Conservation (phyloP, 2,329 filamentous ascomycete species). For the Byssothecium circinans region DNA sequence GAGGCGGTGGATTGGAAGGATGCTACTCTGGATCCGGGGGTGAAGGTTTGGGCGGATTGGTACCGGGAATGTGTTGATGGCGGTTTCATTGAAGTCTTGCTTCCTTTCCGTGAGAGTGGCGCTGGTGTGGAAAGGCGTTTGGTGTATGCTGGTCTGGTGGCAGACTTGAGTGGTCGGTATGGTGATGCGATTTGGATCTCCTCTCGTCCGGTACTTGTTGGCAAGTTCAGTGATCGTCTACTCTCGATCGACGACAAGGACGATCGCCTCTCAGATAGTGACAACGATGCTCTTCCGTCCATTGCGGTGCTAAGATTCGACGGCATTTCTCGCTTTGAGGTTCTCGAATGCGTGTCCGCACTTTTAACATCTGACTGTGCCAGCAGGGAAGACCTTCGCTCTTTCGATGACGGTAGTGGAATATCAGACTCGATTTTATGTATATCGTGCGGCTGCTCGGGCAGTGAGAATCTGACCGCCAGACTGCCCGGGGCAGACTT, state of each 20-base stretch:
- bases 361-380: neutral
- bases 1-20: slow-evolving; percentile 29
- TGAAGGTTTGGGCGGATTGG: slow-evolving; percentile 15
- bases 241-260: neutral
- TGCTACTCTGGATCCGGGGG: slow-evolving; percentile 15
- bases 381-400: neutral
- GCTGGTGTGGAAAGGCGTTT: slow-evolving; percentile 20
- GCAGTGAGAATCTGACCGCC: slow-evolving; percentile 28
- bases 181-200: neutral
- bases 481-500: slow-evolving; percentile 21
- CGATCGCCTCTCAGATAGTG: too few relatives aligned
- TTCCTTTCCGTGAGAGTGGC: slow-evolving; percentile 4
- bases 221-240: neutral
- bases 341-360: too few relatives aligned
- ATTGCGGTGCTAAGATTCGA: neutral
- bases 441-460: slow-evolving; percentile 14
- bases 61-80: slow-evolving; percentile 12
- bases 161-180: neutral
- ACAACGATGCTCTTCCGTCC: too few relatives aligned
- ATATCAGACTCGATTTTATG: neutral
- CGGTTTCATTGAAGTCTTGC: slow-evolving; percentile 6
- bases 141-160: slow-evolving; percentile 8
- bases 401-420: neutral
- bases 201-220: neutral
- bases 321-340: too few relatives aligned